These are phyloP conservation scores for Nyctanthes arbortristis DNA, from an alignment of 257 asterid genomes.

Conservation along the genomic window DNA sequence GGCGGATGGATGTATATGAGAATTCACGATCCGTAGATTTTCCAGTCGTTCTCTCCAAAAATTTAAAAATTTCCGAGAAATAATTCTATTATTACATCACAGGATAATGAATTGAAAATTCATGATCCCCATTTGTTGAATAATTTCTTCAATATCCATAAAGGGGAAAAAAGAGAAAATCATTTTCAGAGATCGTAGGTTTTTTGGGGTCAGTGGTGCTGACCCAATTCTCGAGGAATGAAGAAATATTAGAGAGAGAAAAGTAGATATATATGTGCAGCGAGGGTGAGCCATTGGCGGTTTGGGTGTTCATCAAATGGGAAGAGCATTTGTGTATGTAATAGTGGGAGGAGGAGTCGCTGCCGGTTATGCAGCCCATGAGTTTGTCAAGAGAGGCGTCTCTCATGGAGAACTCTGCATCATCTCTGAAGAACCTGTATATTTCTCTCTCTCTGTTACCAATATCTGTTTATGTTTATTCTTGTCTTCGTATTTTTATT, in stretches of 20 bases:
- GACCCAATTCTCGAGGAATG: constrained; percentile 44
- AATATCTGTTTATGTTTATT: no score
- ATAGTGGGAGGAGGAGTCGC: constrained; percentile 95
- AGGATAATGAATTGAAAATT: constrained; percentile 13
- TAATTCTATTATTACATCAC: not conserved
- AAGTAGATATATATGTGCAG: not conserved
- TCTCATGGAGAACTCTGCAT: constrained; percentile 89
- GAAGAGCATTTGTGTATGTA: constrained; percentile 90
- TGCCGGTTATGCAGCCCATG: constrained; percentile 92
- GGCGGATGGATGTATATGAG: no score
- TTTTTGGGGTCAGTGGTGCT: constrained; percentile 28
- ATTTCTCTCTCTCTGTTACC: not conserved
- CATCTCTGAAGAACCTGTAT: constrained; percentile 89
- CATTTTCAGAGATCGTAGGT: not conserved
- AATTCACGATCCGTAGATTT: no score
- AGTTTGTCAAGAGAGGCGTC: constrained; percentile 75
- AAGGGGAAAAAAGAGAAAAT: no score
- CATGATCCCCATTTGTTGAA: constrained; percentile 4
- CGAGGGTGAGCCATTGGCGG: constrained; percentile 8
- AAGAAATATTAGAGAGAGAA: constrained; percentile 20
- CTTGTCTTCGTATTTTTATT: no score
- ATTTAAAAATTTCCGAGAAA: not conserved
- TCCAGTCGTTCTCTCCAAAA: no score
- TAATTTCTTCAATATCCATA: no score
- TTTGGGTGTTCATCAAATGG: constrained; percentile 48